Base-by-base conservation (phyloP, 139 green algal genomes). In the Auxenochlorella pyrenoidosa region DNA sequence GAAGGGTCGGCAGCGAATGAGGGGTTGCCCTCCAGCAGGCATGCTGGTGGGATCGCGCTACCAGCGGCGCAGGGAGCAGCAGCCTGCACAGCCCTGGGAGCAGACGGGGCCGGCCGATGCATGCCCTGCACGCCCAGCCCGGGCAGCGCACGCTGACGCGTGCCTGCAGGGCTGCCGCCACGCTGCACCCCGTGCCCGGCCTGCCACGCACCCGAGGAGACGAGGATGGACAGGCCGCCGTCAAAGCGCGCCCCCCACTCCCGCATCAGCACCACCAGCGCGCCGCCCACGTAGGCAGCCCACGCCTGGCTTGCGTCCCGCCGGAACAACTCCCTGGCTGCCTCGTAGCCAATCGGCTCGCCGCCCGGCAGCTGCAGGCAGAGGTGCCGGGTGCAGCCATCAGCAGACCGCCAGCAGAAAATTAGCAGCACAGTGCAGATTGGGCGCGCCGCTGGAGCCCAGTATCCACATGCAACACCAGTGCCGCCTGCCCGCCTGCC, bases 281-380 rank as follows among this genome's bases (percentile, higher is more conserved):
- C 92, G 30, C 97, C 97, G 26, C 89, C 97, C 40, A 99, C 91
- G 76, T 99, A 99, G 5, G 95, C 96, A 10, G 95, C 94, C 97
- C 97, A 99, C 65, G 82, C 90, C 75, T 84, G 79, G 28, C 89
- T 47, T 22, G 90, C 85, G 85, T 94, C 90, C 10, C 66, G 76
- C 44, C 91, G 89, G 87, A 98, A 97, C 60, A 93, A 92, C 28
- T 44, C 59, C 5, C 80, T 72, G 10, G 95, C 93, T 3, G 86
- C 79, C 3, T 86, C 86, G 44, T 97, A 98, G 21, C 79, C 47
- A 13, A 98, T 83, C 2, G 93, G 91, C 78, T 89, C 44, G 24
- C 93, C 93, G 51, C 71, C 71, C 6, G 68, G 82, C 8, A 54
- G 4, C 82, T 87, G 70, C 82, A 70, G 8, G 1, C 28, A 6